Base-by-base conservation (phyloP, 2,329 filamentous ascomycete species). In the Ambrosiella xylebori region DNA sequence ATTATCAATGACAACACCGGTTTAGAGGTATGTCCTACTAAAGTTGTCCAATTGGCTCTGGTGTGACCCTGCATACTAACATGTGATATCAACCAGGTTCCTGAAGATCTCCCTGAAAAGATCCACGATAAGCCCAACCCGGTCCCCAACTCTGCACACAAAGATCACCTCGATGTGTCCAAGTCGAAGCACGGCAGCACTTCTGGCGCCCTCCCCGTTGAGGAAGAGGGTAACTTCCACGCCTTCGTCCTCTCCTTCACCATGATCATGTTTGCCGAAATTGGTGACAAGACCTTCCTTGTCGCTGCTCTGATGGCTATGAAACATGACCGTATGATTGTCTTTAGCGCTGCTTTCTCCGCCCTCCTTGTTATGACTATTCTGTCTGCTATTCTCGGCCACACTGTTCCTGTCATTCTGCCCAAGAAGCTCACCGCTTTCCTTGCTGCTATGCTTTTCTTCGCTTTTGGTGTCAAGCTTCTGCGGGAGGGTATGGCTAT, bases 231-330 rank as follows among this genome's bases (percentile, higher is more conserved):
- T 62, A 87, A 88, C 15, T 75, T 84, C 65, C 91, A 98, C 69
- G 97, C 93, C 3, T 94, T 93, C 66, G 67, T 95, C 11, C 82
- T 97, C 38, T 95, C 93, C 13, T 82, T 96, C 61, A 91, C 90
- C 59, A 98, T 97, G 93, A 98, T 98, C 65, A 75, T 97, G 62
- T 85, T 97, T 65, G 96, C 91, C 52, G 93, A 98, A 69, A 82
- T 98, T 65, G 93, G 93, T 62, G 93, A 98, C 79, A 98, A 98
- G 74, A 98, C 93, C 0, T 98, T 98, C 74, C 78, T 98, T 49
- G 88, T 98, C 19, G 93, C 93, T 6, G 91, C 90, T 7, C 80
- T 98, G 15, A 98, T 98, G 93, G 93, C 93, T 11, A 98, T 98
- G 93, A 93, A 95, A 68, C 91, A 98, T 66, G 86, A 93, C 62